Evolutionary conservation across 176 grass and related monocot species (phyloP), one percentile per base, ranked within the genome.

Genomic region (Phoenix roebelenii): DNA sequence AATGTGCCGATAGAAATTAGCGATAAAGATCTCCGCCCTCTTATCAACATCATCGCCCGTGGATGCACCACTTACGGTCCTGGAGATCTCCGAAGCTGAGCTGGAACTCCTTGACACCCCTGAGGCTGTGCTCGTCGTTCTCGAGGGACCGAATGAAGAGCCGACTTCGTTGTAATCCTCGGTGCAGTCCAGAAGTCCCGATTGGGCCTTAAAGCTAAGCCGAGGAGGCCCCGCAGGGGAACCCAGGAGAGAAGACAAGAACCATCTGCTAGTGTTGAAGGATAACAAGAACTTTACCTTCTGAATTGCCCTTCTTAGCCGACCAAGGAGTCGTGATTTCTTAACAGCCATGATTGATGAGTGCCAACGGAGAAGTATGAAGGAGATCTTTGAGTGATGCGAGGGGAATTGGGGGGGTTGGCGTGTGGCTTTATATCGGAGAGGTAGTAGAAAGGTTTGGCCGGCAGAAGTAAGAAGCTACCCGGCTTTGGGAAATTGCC

Each of bases 281-380:
- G 82, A 86, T 67, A 95, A 72, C 50, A 95, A 54, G 77, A 86
- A 85, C 12, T 66, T 84, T 0, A 95, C 82, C 73, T 89, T 95
- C 6, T 66, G 29, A 18, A 95, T 76, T 39, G 76, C 89, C 52
- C 58, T 50, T 52, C 77, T 64, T 1, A 95, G 82, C 1, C 39
- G 65, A 9, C 74, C 75, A 3, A 85, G 58, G 1, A 89, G 30
- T 15, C 61, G 51, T 32, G 16, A 3, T 50, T 14, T 67, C 76
- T 81, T 32, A 15, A 22, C 16, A 14, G 26, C 49, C 26, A 60
- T 60, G 64, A 23, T 44, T 44, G 9, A 9, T 12, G 7, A 44
- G 7, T 14, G 35, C 35, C 35, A 1, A 44, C 2, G 10, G 35
- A 14, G 10, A 44, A 3, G 35, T 12, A 44, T 44, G 35, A 44